These are phyloP conservation scores for Saussurea involucrata DNA, from an alignment of 129 eudicot genomes.

Conservation along the genomic window DNA sequence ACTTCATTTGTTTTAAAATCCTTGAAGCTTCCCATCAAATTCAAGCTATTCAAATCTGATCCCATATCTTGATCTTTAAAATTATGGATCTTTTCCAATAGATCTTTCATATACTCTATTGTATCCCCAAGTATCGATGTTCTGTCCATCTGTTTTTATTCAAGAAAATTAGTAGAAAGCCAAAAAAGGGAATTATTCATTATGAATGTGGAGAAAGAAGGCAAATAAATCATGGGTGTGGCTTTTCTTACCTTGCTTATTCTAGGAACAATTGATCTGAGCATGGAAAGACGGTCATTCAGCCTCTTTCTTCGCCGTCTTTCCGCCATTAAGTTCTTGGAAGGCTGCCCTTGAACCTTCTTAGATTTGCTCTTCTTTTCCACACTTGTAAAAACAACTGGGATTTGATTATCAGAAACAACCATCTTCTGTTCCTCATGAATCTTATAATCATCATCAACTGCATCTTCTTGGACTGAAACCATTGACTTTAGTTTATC, in stretches of 20 bases:
- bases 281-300: slow-evolving; percentile 72
- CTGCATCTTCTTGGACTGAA: slow-evolving; percentile 13
- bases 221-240: background rate
- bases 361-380: slow-evolving; percentile 35
- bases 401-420: slow-evolving; percentile 10
- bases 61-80: slow-evolving; percentile 31
- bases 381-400: slow-evolving; percentile 14
- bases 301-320: slow-evolving; percentile 63
- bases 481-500: slow-evolving; percentile 16
- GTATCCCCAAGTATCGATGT: slow-evolving; percentile 86
- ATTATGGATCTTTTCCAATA: slow-evolving; percentile 45
- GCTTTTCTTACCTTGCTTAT: slow-evolving; percentile 52
- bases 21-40: slow-evolving; percentile 28
- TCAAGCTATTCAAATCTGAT: slow-evolving; percentile 26
- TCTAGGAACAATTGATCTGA: slow-evolving; percentile 70
- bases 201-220: background rate
- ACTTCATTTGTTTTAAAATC: slow-evolving; percentile 42
- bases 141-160: slow-evolving; percentile 65
- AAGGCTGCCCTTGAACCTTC: slow-evolving; percentile 55
- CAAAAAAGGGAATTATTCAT: background rate
- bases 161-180: background rate
- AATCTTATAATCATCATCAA: slow-evolving; percentile 19
- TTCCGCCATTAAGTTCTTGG: slow-evolving; percentile 79
- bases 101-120: slow-evolving; percentile 74
- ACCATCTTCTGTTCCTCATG: slow-evolving; percentile 13